phyloP scores from a whole-genome alignment of 306 rosid species.

The Elaeagnus macrophylla region DNA sequence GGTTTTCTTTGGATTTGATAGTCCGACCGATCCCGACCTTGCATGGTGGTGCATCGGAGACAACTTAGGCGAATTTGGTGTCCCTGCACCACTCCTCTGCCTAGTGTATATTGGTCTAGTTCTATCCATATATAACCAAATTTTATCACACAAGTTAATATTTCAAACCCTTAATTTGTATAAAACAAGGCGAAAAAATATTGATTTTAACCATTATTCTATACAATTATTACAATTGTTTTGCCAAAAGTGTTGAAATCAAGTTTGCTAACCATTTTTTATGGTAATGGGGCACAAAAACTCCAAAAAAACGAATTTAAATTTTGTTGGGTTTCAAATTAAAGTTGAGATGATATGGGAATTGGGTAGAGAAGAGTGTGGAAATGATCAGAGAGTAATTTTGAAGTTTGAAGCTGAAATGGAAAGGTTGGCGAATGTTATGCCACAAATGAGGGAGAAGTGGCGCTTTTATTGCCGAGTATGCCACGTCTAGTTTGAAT shows the following conservation, averaged over 20 bases:
- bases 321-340: no score
- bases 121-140: constrained; percentile 38
- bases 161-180: no score
- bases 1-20: constrained; percentile 36
- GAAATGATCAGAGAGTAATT: not conserved
- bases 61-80: constrained; percentile 48
- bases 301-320: no score
- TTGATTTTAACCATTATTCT: no score
- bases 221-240: no score
- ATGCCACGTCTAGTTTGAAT: constrained; percentile 34
- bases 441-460: constrained; percentile 18
- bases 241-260: no score
- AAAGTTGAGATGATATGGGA: not conserved
- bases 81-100: constrained; percentile 46
- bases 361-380: not conserved
- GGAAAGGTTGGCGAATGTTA: constrained; percentile 33
- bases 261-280: no score
- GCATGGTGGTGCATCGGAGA: constrained; percentile 40
- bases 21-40: constrained; percentile 42
- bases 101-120: constrained; percentile 33
- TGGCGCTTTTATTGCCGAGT: constrained; percentile 29
- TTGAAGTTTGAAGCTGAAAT: no score
- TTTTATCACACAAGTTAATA: not conserved
- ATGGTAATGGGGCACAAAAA: no score
- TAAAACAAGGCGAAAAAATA: no score